These are phyloP conservation scores for Zygosaccharomyces sapae DNA, from an alignment of 1,139 yeast genomes.

Conservation along the genomic window DNA sequence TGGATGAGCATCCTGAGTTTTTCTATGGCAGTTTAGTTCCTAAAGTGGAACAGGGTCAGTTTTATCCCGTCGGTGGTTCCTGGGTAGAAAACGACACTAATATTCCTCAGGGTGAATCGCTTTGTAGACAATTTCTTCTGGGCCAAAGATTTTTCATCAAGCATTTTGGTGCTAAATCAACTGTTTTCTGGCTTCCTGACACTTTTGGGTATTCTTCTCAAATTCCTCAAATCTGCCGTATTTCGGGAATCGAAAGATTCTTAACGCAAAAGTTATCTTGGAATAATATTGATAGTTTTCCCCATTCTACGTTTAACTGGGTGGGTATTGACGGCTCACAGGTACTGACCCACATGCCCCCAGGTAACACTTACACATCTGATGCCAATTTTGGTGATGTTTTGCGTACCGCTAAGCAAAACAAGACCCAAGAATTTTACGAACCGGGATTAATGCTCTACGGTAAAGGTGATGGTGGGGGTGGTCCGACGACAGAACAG, in stretches of 20 bases:
- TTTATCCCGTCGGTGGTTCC: constrained; percentile 89
- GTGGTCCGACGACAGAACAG: constrained; percentile 95
- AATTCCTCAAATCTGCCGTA: constrained; percentile 85
- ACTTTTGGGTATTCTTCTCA: constrained; percentile 96
- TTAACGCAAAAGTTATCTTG: constrained; percentile 92
- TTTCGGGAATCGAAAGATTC: constrained; percentile 77
- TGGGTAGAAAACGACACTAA: constrained; percentile 99
- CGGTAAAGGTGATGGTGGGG: constrained; percentile 98
- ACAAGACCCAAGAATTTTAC: constrained; percentile 75
- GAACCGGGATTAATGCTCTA: constrained; percentile 76
- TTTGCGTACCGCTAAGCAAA: constrained; percentile 69
- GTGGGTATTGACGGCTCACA: constrained; percentile 90
- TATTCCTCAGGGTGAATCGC: constrained; percentile 86
- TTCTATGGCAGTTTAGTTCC: constrained; percentile 54
- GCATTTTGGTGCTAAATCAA: constrained; percentile 71
- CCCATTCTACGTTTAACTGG: constrained; percentile 91
- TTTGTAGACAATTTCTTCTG: constrained; percentile 78
- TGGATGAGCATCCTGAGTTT: constrained; percentile 77
- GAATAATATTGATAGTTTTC: constrained; percentile 90
- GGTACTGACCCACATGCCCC: constrained; percentile 95
- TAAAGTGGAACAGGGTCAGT: constrained; percentile 68
- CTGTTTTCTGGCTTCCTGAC: constrained; percentile 91
- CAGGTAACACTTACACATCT: constrained; percentile 93
- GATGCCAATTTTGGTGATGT: constrained; percentile 91
- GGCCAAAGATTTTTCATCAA: constrained; percentile 83